Percentiles rank a stretch among this genome's conserved stretches.
Conservation (phyloP, 768 basidiomycete species). For the Termitomyces sp. region DNA sequence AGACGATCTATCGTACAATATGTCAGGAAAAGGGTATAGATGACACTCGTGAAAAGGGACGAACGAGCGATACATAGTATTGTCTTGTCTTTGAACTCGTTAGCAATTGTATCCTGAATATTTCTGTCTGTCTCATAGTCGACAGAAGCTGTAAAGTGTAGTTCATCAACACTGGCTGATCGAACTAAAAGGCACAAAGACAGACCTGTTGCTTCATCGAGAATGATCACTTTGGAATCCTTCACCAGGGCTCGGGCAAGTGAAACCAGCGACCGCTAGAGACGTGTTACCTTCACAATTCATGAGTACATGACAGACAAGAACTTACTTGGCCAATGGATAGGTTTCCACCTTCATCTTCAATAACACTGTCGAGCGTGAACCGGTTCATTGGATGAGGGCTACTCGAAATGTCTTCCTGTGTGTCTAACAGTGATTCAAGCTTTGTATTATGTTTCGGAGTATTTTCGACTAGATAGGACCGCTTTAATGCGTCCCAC, state of each 20-base stretch:
- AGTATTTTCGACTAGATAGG: slow-evolving; percentile 69
- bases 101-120: slow-evolving; percentile 87
- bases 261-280: slow-evolving; percentile 76
- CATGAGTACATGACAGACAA: not conserved
- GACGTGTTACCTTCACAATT: slow-evolving; percentile 1
- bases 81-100: slow-evolving; percentile 80
- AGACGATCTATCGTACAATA: slow-evolving; percentile 57
- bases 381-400: slow-evolving; percentile 57
- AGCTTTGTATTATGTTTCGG: slow-evolving; percentile 28
- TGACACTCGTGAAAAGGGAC: slow-evolving; percentile 22
- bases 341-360: slow-evolving; percentile 84
- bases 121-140: slow-evolving; percentile 88
- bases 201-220: slow-evolving; percentile 83
- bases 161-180: not conserved
- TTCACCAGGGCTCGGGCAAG: slow-evolving; percentile 89
- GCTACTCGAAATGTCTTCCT: slow-evolving; percentile 36
- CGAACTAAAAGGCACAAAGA: not conserved
- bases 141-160: slow-evolving; percentile 56
- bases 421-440: slow-evolving; percentile 17
- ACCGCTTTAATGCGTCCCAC: slow-evolving; percentile 85
- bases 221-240: slow-evolving; percentile 76
- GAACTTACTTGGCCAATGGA: slow-evolving; percentile 61
- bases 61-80: slow-evolving; percentile 84
- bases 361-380: slow-evolving; percentile 78
- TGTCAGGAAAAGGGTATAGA: not conserved